phyloP scores from a whole-genome alignment of 805 yeast genomes.

The Saccharomycodes ludwigii region DNA sequence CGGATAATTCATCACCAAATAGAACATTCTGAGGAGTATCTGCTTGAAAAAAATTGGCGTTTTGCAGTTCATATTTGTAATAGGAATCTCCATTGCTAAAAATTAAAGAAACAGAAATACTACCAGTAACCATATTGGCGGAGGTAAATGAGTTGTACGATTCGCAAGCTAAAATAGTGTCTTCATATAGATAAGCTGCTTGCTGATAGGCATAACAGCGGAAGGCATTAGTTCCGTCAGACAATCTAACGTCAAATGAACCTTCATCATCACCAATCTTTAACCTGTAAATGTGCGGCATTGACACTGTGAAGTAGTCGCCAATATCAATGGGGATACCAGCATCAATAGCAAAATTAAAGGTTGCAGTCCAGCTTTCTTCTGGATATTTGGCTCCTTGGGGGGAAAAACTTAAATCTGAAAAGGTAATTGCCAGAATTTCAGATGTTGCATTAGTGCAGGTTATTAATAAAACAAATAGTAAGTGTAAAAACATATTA shows the following conservation, averaged over 20 bases:
- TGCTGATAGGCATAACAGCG: constrained; percentile 23
- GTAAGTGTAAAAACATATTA: no score
- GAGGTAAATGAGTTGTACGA: constrained; percentile 13
- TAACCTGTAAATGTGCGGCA: constrained; percentile 25
- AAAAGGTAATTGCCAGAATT: no score
- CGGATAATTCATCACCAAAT: constrained; percentile 15
- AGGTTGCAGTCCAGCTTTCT: constrained; percentile 23
- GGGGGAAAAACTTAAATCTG: no score
- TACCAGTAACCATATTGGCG: constrained; percentile 16
- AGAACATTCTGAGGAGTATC: constrained; percentile 21
- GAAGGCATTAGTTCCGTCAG: constrained; percentile 18
- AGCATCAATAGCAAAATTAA: constrained; percentile 17
- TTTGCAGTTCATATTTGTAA: constrained; percentile 20
- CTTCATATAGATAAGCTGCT: constrained; percentile 22
- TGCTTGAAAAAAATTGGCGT: constrained; percentile 17
- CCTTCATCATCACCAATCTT: constrained; percentile 17
- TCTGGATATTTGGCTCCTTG: constrained; percentile 20
- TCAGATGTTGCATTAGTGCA: no score
- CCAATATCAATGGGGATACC: constrained; percentile 12
- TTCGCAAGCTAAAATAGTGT: constrained; percentile 21
- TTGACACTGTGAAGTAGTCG: constrained; percentile 16
- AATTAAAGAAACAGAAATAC: constrained; percentile 18
- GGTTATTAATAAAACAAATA: no score
- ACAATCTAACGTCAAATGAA: constrained; percentile 11
- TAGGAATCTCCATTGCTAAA: constrained; percentile 26